Evolutionary conservation across 2,329 filamentous ascomycete genomes (phyloP).

Genomic region (Coniosporium tulheliwenetii): DNA sequence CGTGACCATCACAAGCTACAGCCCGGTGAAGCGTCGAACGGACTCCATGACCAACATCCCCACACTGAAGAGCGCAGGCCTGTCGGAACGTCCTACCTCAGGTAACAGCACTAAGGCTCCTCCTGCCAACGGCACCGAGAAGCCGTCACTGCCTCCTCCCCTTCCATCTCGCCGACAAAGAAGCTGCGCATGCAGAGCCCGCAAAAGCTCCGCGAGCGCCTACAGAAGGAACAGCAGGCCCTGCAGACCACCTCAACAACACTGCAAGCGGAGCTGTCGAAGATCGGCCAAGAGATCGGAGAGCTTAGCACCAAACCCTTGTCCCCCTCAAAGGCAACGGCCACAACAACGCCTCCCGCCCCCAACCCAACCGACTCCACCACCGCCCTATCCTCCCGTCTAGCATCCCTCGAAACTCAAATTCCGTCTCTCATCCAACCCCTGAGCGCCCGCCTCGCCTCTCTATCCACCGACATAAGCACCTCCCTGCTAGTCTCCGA

Average conservation of each 20-base stretch:
- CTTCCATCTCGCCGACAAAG: conserved; percentile 25
- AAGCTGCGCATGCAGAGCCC: conserved; percentile 53
- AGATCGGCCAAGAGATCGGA: conserved; percentile 69
- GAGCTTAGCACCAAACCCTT: conserved; percentile 9
- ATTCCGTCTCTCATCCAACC: conserved; percentile 45
- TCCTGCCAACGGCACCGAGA: conserved; percentile 35
- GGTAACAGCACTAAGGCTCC: conserved; percentile 39
- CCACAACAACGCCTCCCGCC: conserved; percentile 19
- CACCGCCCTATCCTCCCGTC: conserved; percentile 38
- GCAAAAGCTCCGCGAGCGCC: conserved; percentile 60
- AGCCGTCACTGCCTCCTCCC: conserved; percentile 23
- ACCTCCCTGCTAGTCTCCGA: conserved; percentile 58
- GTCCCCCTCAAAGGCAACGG: conserved; percentile 28
- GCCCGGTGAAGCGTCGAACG: conserved; percentile 26
- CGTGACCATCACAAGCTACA: conserved; percentile 18
- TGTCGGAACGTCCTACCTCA: conserved; percentile 32
- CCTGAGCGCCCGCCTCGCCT: conserved; percentile 43
- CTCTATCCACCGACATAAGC: conserved; percentile 56
- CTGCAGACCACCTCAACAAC: conserved; percentile 54
- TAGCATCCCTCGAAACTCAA: conserved; percentile 52
- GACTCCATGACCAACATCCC: conserved; percentile 34
- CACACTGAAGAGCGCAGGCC: conserved; percentile 31
- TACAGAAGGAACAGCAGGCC: conserved; percentile 65
- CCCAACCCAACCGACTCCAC: conserved; percentile 9
- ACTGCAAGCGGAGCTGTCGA: conserved; percentile 59